Percentiles rank a stretch among this genome's conserved stretches.
phyloP scores from a whole-genome alignment of 2,329 filamentous ascomycete species.

The Incumbomyces delicatus region DNA sequence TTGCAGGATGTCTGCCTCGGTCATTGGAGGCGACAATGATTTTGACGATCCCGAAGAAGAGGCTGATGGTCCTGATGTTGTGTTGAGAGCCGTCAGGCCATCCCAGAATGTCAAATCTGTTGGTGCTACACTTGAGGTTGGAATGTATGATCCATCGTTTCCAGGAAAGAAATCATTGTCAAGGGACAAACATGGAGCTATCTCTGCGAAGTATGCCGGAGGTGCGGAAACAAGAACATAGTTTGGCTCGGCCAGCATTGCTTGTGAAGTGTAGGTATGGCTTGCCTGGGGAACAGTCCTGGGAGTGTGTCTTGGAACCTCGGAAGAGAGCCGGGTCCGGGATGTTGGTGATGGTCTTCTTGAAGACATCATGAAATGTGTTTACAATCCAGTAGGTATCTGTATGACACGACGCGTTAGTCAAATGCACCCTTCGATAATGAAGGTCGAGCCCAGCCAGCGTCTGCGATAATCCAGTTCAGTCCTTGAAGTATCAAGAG shows the following conservation, averaged over 20 bases:
- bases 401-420: slow-evolving; percentile 2
- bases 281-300: neutral
- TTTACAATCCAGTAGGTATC: neutral
- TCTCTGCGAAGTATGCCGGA: neutral
- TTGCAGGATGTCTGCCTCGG: slow-evolving; percentile 1
- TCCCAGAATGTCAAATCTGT: slow-evolving; percentile 1
- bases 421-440: neutral
- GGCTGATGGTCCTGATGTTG: neutral
- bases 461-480: neutral
- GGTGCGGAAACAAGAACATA: neutral
- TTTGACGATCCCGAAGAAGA: slow-evolving; percentile 3
- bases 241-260: neutral
- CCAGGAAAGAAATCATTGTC: slow-evolving; percentile 1
- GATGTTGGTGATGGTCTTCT: slow-evolving; percentile 3
- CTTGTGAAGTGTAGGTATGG: neutral
- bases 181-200: neutral
- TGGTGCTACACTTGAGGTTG: slow-evolving; percentile 3
- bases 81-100: neutral
- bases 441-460: neutral
- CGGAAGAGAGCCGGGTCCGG: neutral
- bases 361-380: neutral
- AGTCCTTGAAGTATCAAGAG: neutral
- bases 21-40: slow-evolving; percentile 5
- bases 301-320: slow-evolving; percentile 1
- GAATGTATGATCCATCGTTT: slow-evolving; percentile 5